Evolutionary conservation across 805 yeast genomes (phyloP).

Genomic region (Saccharomycopsis malanga): DNA sequence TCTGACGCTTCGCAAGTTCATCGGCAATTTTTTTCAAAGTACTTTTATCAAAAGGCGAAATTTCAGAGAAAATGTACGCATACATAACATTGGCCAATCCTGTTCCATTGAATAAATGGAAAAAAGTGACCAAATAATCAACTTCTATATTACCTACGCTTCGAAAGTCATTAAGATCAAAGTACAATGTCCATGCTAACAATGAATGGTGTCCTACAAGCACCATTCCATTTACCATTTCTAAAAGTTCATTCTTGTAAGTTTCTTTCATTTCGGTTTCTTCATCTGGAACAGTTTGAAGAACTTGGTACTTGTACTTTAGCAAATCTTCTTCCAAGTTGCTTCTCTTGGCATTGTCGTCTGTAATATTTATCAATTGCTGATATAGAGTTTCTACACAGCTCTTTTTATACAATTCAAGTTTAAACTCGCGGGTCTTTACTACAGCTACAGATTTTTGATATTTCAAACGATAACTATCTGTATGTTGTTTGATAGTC

Average conservation of each 20-base stretch:
- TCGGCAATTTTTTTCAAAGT: constrained; percentile 23
- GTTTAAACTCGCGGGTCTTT: constrained; percentile 33
- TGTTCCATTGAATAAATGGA: constrained; percentile 48
- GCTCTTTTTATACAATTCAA: constrained; percentile 41
- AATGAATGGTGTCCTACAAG: constrained; percentile 53
- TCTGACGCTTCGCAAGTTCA: constrained; percentile 22
- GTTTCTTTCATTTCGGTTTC: constrained; percentile 30
- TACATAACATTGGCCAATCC: constrained; percentile 58
- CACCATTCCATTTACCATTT: constrained; percentile 65
- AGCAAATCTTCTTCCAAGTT: constrained; percentile 54
- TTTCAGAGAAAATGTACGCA: constrained; percentile 59
- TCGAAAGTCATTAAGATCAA: constrained; percentile 65
- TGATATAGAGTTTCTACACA: constrained; percentile 48
- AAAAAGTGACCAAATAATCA: constrained; percentile 41
- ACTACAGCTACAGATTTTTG: constrained; percentile 38
- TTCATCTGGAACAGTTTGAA: constrained; percentile 44
- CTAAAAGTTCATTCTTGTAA: constrained; percentile 39
- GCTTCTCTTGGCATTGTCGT: constrained; percentile 56
- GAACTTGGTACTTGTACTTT: constrained; percentile 45
- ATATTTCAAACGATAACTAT: constrained; percentile 43
- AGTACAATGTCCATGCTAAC: constrained; percentile 63
- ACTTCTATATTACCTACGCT: constrained; percentile 44
- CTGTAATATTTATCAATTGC: constrained; percentile 47
- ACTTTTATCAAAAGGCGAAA: constrained; percentile 50
- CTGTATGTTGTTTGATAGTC: constrained; percentile 34